Base-by-base conservation (phyloP, 192 early-diverging fungal species). In the Funneliformis mosseae region DNA sequence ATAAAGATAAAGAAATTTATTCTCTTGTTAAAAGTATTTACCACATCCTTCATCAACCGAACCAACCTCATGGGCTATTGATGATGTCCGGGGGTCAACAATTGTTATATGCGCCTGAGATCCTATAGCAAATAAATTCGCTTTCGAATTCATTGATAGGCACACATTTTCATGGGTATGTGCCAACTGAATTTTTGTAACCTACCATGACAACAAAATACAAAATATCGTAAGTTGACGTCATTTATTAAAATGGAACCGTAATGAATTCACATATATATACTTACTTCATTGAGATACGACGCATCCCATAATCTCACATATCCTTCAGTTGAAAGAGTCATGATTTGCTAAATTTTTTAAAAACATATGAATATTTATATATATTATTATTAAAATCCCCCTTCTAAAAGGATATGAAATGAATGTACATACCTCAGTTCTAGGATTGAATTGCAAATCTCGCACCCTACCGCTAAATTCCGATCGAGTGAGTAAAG, bases 41-140 rank as follows among this genome's bases (percentile, higher is more conserved):
- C 69, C 93, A 89, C 92, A 93, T 4, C 89, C 91, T 6, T 91
- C 90, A 84, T 94, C 92, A 64, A 88, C 81, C 12, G 89, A 90
- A 8, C 87, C 85, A 61, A 89, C 75, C 7, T 81, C 83, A 42
- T 88, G 88, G 6, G 88, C 91, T 45, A 89, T 75, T 12, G 55
- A 48, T 3, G 77, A 39, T 0, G 61, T 48, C 21, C 86, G 67
- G 5, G 84, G 82, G 46, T 87, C 86, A 4, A 84, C 42, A 14
- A 87, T 28, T 14, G 82, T 81, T 46, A 87, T 75, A 62, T 87
- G 86, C 7, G 77, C 77, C 59, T 84, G 86, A 3, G 86, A 87
- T 33, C 86, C 86, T 14, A 87, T 79, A 12, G 82, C 86, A 78
- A 79, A 85, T 0, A 85, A 67, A 46, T 81, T 82, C 14, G 76